A percentile compares a stretch with the other conserved stretches of the same genome.
Conservation (phyloP, 2,329 filamentous ascomycete genomes). For the Penicillium sp. region DNA sequence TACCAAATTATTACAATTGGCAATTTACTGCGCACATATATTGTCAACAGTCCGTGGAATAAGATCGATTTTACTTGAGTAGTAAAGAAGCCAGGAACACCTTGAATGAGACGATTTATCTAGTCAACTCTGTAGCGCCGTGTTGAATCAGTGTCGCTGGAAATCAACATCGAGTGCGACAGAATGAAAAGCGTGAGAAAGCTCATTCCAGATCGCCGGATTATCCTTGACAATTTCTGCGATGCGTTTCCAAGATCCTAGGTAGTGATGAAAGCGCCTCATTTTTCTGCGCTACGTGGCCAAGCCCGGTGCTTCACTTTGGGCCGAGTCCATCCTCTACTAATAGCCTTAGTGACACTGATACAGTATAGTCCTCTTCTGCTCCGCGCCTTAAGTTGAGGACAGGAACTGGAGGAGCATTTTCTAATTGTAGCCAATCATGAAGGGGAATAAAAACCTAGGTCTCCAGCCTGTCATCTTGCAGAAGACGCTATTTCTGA, state of each 20-base stretch:
- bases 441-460: not conserved
- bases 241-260: constrained; percentile 13
- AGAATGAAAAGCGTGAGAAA: not conserved
- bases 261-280: constrained; percentile 4
- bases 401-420: constrained; percentile 4
- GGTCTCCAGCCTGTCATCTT: constrained; percentile 1
- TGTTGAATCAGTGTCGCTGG: not conserved
- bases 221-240: constrained; percentile 14
- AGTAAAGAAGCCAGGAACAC: too few relatives aligned
- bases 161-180: not conserved
- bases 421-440: not conserved
- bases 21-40: not conserved
- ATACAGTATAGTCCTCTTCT: not conserved
- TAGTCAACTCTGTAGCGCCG: not conserved
- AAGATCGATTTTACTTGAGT: not conserved
- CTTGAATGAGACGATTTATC: not conserved
- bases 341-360: not conserved
- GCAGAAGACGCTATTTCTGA: constrained; percentile 22
- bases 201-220: constrained; percentile 14
- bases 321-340: not conserved
- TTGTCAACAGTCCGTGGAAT: not conserved
- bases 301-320: not conserved
- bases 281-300: constrained; percentile 11
- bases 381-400: not conserved
- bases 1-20: not conserved